A percentile compares a stretch with the other conserved stretches of the same genome.
These are phyloP conservation scores for Trichophyton mentagrophytes DNA, from an alignment of 2,329 filamentous ascomycete genomes.

Conservation along the genomic window DNA sequence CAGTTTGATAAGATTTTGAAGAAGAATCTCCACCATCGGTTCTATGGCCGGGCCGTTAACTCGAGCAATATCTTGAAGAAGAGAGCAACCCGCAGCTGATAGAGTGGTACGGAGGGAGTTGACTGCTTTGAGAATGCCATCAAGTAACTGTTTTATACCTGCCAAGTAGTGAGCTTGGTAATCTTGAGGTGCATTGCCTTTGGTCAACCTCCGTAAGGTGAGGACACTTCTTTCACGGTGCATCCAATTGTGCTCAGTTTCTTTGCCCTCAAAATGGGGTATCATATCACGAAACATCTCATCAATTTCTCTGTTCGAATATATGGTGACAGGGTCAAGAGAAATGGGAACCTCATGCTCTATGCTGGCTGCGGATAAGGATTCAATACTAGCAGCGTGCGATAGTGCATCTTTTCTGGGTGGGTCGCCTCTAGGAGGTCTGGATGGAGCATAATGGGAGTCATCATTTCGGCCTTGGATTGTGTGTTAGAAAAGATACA, in stretches of 20 bases:
- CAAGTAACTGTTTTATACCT: constrained; percentile 60
- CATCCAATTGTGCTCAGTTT: constrained; percentile 84
- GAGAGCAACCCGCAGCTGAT: constrained; percentile 69
- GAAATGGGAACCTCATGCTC: constrained; percentile 46
- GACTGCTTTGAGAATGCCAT: constrained; percentile 76
- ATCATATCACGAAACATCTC: constrained; percentile 75
- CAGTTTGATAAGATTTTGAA: constrained; percentile 82
- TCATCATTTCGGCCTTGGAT: constrained; percentile 5
- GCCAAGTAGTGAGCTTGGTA: constrained; percentile 58
- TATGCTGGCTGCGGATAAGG: constrained; percentile 7
- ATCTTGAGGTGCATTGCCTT: constrained; percentile 70
- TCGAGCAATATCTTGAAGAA: constrained; percentile 73
- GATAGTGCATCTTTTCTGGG: constrained; percentile 10
- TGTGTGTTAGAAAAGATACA: not conserved
- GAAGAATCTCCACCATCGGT: constrained; percentile 74
- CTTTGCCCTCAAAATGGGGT: constrained; percentile 68
- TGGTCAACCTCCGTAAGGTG: constrained; percentile 64
- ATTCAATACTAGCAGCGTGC: constrained; percentile 12
- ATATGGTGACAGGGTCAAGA: constrained; percentile 71
- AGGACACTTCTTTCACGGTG: constrained; percentile 68
- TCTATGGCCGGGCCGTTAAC: constrained; percentile 68
- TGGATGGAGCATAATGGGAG: constrained; percentile 4
- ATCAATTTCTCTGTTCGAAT: constrained; percentile 76
- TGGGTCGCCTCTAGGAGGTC: constrained; percentile 6
- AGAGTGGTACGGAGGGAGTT: constrained; percentile 79